Percentiles rank a stretch among this genome's conserved stretches.
Conservation (phyloP, 1,284 basidiomycete genomes). For the Fomes fomentarius region DNA sequence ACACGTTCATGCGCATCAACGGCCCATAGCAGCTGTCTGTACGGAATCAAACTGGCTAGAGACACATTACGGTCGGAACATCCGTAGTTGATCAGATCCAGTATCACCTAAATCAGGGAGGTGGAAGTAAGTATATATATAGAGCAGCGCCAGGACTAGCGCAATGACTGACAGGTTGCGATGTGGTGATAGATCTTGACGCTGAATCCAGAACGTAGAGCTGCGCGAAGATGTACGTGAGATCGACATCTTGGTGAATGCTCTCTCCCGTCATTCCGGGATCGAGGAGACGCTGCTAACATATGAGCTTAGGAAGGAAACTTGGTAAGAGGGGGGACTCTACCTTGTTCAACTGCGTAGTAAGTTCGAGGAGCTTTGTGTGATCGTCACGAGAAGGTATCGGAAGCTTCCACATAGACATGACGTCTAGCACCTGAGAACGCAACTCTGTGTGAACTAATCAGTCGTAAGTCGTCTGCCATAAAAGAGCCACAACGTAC, state of each 20-base stretch:
- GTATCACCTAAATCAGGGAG: constrained; percentile 6
- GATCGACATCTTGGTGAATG: background rate
- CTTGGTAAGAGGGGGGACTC: too few relatives aligned
- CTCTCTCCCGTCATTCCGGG: background rate
- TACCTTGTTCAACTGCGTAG: constrained; percentile 9
- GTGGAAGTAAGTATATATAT: too few relatives aligned
- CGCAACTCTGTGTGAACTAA: constrained; percentile 33
- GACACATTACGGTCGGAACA: constrained; percentile 5
- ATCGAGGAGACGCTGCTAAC: constrained; percentile 8
- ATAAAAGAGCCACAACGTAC: background rate
- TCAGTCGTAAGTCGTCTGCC: background rate
- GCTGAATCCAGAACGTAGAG: constrained; percentile 5
- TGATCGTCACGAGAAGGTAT: constrained; percentile 15
- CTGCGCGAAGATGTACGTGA: constrained; percentile 6
- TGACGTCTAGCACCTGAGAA: constrained; percentile 42
- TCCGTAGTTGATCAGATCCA: constrained; percentile 16
- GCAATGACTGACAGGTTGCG: background rate
- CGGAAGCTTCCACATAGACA: constrained; percentile 42
- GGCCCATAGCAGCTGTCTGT: constrained; percentile 60
- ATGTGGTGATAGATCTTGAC: background rate
- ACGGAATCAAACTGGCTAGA: constrained; percentile 49
- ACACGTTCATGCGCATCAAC: constrained; percentile 41
- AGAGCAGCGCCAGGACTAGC: too few relatives aligned
- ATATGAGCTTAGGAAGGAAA: too few relatives aligned
- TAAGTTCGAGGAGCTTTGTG: constrained; percentile 3